phyloP scores from a whole-genome alignment of 305 asterid species.

The Lippia alba region DNA sequence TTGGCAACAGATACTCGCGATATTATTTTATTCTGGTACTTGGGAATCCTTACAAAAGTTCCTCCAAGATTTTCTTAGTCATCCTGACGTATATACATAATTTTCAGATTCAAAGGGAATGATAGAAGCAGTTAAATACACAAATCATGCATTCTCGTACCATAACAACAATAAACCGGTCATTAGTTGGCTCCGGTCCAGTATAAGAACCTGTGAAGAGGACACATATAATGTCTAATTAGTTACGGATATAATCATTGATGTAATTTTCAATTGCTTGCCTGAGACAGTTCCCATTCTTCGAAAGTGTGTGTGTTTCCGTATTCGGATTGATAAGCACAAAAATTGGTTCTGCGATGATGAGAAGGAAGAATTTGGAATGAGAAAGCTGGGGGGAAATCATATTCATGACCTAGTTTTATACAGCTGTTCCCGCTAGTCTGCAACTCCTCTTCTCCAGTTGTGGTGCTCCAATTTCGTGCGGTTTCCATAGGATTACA shows the following conservation, averaged over 20 bases:
- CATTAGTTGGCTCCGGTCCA: constrained; percentile 99
- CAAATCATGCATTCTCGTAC: constrained; percentile 42
- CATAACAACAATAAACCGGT: constrained; percentile 88
- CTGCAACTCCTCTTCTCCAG: constrained; percentile 25
- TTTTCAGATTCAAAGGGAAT: constrained; percentile 25
- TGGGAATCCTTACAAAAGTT: not conserved
- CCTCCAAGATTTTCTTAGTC: not conserved
- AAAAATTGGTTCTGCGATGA: not conserved
- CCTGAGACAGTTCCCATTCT: constrained; percentile 55
- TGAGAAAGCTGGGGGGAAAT: constrained; percentile 63
- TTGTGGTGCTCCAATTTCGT: constrained; percentile 21
- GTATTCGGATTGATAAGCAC: constrained; percentile 23
- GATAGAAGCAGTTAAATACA: not conserved
- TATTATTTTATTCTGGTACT: too few relatives aligned
- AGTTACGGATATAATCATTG: not conserved
- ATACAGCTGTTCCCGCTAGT: constrained; percentile 22
- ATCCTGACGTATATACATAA: not conserved
- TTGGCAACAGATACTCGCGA: too few relatives aligned
- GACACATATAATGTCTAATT: constrained; percentile 16
- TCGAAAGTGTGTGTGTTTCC: constrained; percentile 6
- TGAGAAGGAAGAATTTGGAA: constrained; percentile 17
- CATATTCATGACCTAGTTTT: constrained; percentile 28
- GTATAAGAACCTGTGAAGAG: constrained; percentile 78
- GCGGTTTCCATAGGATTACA: constrained; percentile 27
- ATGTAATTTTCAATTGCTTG: constrained; percentile 47